A percentile compares a stretch with the other conserved stretches of the same genome.
Evolutionary conservation across 768 basidiomycete genomes (phyloP).

Genomic region (Serendipita sp.): DNA sequence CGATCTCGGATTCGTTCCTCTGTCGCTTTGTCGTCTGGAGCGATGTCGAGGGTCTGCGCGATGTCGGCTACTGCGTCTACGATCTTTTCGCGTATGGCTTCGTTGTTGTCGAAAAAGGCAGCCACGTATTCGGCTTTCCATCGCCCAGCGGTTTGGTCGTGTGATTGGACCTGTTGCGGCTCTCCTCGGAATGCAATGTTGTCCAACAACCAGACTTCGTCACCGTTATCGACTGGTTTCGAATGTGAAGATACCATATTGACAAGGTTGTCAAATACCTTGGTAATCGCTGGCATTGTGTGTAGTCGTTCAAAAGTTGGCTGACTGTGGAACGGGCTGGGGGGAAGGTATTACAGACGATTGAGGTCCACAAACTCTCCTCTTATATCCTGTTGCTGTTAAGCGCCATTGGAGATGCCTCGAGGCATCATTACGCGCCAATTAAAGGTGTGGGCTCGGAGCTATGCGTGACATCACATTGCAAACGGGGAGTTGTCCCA

Average conservation of each 20-base stretch:
- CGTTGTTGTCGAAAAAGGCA: conserved; percentile 1
- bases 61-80: not conserved
- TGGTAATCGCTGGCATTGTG: not conserved
- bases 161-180: not conserved
- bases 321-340: too few relatives aligned
- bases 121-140: conserved; percentile 2
- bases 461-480: too few relatives aligned
- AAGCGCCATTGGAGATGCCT: too few relatives aligned
- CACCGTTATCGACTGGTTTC: not conserved
- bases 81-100: not conserved
- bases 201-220: conserved; percentile 2
- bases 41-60: not conserved
- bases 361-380: too few relatives aligned
- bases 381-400: too few relatives aligned
- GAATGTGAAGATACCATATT: too few relatives aligned
- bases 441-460: too few relatives aligned
- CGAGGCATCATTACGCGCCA: too few relatives aligned
- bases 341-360: too few relatives aligned
- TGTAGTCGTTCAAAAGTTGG: not conserved
- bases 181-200: not conserved
- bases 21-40: not conserved
- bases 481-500: too few relatives aligned
- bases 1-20: not conserved
- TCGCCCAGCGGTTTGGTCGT: too few relatives aligned
- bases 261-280: not conserved